Evolutionary conservation across 2,329 filamentous ascomycete species (phyloP).

Genomic region (Sporothrix humicola): DNA sequence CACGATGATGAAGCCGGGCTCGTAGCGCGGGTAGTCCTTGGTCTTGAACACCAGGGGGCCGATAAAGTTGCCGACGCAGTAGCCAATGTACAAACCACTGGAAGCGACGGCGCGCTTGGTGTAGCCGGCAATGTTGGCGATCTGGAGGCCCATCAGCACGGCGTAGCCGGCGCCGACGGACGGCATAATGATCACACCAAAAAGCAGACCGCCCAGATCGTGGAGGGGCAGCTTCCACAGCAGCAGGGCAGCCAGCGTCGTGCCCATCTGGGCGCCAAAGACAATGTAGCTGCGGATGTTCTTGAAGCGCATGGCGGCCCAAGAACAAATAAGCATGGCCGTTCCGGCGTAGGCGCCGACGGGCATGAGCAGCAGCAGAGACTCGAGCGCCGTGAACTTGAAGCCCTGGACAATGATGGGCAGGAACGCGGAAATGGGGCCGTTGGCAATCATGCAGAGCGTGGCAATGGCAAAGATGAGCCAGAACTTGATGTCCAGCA

Average conservation of each 20-base stretch:
- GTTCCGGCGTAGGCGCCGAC: constrained; percentile 47
- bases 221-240: constrained; percentile 52
- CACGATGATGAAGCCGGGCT: constrained; percentile 49
- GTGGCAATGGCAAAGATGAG: constrained; percentile 48
- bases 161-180: constrained; percentile 54
- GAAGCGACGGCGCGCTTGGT: constrained; percentile 57
- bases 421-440: constrained; percentile 52
- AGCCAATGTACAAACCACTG: constrained; percentile 57
- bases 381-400: constrained; percentile 52
- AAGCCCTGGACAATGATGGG: constrained; percentile 54
- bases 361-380: constrained; percentile 51
- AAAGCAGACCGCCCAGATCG: constrained; percentile 52
- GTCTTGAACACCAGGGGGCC: constrained; percentile 45
- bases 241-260: constrained; percentile 50
- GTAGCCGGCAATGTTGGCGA: constrained; percentile 59
- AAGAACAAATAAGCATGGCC: constrained; percentile 49
- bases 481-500: constrained; percentile 49
- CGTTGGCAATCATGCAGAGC: constrained; percentile 52
- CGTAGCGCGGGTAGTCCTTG: constrained; percentile 49
- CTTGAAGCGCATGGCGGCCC: constrained; percentile 45
- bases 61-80: constrained; percentile 53
- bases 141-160: constrained; percentile 52
- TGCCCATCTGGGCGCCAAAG: constrained; percentile 49
- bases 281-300: constrained; percentile 42
- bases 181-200: constrained; percentile 56